Evolutionary conservation across 192 early-diverging fungal genomes (phyloP), one percentile per base, ranked within the genome.

Genomic region (Backusella australiensis): DNA sequence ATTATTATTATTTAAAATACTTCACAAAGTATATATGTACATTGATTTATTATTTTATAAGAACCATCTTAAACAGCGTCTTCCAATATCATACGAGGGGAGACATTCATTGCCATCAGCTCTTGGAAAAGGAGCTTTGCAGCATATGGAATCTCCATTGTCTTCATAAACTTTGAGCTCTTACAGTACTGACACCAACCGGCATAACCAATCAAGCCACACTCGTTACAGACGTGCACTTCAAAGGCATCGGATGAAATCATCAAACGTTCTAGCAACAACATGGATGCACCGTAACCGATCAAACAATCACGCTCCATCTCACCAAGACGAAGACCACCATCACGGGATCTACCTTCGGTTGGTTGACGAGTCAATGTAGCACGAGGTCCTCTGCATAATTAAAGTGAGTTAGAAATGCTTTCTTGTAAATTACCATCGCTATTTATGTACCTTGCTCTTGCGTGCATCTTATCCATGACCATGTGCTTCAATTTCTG

Each of bases 401-500:
- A 74, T 29, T 29, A 32, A 56, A 32, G 14, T 29, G 49, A 39
- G 23, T 41, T 15, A 69, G 49, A 44, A 71, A 29, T 32, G 6
- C 26, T 17, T 26, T 14, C 3, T 7, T 6, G 26, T 1, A 42
- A 26, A 46, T 1, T 46, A 19, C 19, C 52, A 19, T 6, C 14
- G 42, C 21, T 35, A 36, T 34, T 56, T 29, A 38, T 77, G 59
- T 86, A 90, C 89, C 87, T 80, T 34, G 94, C 89, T 78, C 97
- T 91, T 17, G 96, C 95, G 81, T 98, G 96, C 96, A 99, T 99
- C 86, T 99, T 99, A 85, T 99, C 97, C 85, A 96, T 92, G 3
- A 99, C 96, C 96, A 98, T 98, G 77, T 99, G 97, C 89, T 99
- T 99, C 67, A 99, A 88, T 76, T 96, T 96, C 84, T 98, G 96